phyloP scores from a whole-genome alignment of 2,329 filamentous ascomycete genomes.

The Daldinia eschscholtzii region DNA sequence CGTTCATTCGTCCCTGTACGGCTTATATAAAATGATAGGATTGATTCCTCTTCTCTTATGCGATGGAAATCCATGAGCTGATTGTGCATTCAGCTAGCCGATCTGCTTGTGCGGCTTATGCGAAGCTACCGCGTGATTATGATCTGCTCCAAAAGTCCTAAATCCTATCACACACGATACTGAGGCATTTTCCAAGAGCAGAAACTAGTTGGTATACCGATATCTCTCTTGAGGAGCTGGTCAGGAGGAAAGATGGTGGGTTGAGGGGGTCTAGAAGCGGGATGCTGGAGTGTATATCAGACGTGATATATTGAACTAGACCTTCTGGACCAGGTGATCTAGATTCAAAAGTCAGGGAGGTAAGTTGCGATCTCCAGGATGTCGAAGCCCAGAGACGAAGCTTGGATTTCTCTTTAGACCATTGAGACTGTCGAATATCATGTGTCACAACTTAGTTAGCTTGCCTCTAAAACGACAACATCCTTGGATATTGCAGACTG shows the following conservation, averaged over 20 bases:
- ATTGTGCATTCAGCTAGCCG: background rate
- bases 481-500: background rate
- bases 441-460: background rate
- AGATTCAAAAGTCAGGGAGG: background rate
- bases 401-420: background rate
- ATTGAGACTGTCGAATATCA: background rate
- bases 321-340: background rate
- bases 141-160: conserved; percentile 1
- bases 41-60: background rate
- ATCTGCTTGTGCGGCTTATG: background rate
- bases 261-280: background rate
- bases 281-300: background rate
- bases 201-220: background rate
- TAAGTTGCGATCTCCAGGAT: background rate
- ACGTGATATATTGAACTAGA: background rate
- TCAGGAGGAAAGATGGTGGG: background rate
- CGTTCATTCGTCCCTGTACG: background rate
- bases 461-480: background rate
- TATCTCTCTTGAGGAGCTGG: background rate
- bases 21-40: background rate
- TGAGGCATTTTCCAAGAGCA: conserved; percentile 33
- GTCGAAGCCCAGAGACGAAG: background rate
- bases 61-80: conserved; percentile 1
- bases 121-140: background rate
- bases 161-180: conserved; percentile 21